Percentiles rank a stretch among this genome's conserved stretches.
Evolutionary conservation across 108 stramenopile genomes (phyloP).

Genomic region (Cyclotella cryptica): DNA sequence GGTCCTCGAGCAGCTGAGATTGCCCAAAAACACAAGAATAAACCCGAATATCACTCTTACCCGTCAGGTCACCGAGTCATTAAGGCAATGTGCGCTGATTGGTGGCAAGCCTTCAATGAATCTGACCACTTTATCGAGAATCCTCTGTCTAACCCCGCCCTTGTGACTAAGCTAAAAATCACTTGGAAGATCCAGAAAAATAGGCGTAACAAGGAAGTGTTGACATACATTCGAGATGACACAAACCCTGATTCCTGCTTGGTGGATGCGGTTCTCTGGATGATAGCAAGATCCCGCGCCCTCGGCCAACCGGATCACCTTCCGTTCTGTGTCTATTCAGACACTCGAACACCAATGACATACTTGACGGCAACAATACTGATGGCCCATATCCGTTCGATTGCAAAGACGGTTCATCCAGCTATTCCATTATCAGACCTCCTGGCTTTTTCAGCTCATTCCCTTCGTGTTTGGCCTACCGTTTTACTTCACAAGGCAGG

Average conservation of each 20-base stretch:
- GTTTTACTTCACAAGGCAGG: conserved; percentile 18
- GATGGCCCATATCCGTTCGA: background rate
- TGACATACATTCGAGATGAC: background rate
- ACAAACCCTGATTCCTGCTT: conserved; percentile 1
- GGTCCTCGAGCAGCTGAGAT: background rate
- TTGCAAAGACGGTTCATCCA: background rate
- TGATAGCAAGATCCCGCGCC: background rate
- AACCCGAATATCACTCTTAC: conserved; percentile 2
- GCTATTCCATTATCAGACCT: background rate
- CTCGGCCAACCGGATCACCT: background rate
- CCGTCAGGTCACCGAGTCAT: background rate
- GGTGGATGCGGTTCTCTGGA: background rate
- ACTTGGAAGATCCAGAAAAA: conserved; percentile 31
- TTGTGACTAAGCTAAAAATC: background rate
- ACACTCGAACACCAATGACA: background rate
- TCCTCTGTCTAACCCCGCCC: background rate
- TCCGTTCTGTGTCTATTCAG: background rate
- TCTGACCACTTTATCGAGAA: background rate
- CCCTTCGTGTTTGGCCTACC: conserved; percentile 17
- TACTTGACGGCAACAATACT: background rate
- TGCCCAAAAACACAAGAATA: too few relatives aligned
- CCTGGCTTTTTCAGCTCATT: background rate
- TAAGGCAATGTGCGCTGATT: background rate
- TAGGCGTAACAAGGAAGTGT: background rate
- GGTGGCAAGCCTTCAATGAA: background rate